Evolutionary conservation across 2,329 filamentous ascomycete species (phyloP).

Genomic region (Penicillium sp.): DNA sequence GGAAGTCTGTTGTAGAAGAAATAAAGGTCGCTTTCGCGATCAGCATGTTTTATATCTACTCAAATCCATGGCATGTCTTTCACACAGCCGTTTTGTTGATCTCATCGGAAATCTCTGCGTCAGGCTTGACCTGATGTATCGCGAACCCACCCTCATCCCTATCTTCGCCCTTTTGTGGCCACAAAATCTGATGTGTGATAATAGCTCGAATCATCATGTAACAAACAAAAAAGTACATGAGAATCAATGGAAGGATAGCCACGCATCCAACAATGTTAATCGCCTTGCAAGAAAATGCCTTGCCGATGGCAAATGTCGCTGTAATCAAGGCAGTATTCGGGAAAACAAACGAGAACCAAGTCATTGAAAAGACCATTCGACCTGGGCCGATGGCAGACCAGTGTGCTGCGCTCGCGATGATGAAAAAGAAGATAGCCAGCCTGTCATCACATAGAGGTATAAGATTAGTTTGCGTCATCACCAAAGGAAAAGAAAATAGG

Average conservation of each 20-base stretch:
- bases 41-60: too few species aligned
- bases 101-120: slow-evolving; percentile 25
- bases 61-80: not conserved
- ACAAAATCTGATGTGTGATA: slow-evolving; percentile 68
- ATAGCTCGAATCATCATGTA: slow-evolving; percentile 72
- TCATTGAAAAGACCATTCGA: slow-evolving; percentile 77
- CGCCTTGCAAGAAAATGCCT: slow-evolving; percentile 61
- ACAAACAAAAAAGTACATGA: slow-evolving; percentile 71
- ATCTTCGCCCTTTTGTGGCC: slow-evolving; percentile 73
- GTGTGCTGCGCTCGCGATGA: slow-evolving; percentile 76
- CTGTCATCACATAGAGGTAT: slow-evolving; percentile 33
- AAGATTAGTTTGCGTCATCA: slow-evolving; percentile 16
- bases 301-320: slow-evolving; percentile 72
- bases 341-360: slow-evolving; percentile 82
- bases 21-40: too few species aligned
- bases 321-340: slow-evolving; percentile 76
- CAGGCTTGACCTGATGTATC: slow-evolving; percentile 37
- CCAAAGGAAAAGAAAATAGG: not conserved
- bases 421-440: slow-evolving; percentile 81
- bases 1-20: too few species aligned
- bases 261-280: slow-evolving; percentile 70
- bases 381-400: slow-evolving; percentile 66
- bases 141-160: slow-evolving; percentile 64
- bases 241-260: slow-evolving; percentile 66
- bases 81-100: not conserved